Evolutionary conservation across 768 basidiomycete species (phyloP).

Genomic region (Ephemerocybe angulata): DNA sequence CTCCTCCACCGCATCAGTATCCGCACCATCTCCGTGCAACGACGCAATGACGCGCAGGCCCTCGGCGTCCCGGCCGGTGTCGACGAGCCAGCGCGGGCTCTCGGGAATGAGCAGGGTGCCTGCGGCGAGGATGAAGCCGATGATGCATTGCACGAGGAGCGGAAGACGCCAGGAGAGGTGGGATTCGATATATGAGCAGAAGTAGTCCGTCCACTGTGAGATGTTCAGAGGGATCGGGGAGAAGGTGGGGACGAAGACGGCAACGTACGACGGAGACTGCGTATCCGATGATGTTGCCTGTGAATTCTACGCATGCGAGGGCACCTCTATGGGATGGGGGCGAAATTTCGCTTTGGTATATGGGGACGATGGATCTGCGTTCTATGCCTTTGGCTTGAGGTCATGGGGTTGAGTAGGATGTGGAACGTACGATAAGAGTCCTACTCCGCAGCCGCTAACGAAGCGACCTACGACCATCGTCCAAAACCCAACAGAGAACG

Average conservation of each 20-base stretch:
- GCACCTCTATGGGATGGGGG: slow-evolving; percentile 84
- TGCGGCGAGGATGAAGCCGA: slow-evolving; percentile 70
- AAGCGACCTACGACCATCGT: slow-evolving; percentile 73
- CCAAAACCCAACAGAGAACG: slow-evolving; percentile 63
- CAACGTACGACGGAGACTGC: slow-evolving; percentile 62
- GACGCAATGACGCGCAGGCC: slow-evolving; percentile 82
- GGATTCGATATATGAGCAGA: slow-evolving; percentile 78
- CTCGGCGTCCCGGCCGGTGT: slow-evolving; percentile 73
- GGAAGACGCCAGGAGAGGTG: slow-evolving; percentile 84
- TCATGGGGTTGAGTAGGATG: neutral
- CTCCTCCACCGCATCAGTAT: slow-evolving; percentile 55
- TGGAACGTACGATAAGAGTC: slow-evolving; percentile 62
- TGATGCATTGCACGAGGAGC: slow-evolving; percentile 76
- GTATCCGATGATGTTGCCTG: slow-evolving; percentile 83
- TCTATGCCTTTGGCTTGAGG: neutral
- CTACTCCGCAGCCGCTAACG: slow-evolving; percentile 75
- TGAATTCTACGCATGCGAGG: slow-evolving; percentile 89
- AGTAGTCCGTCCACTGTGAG: slow-evolving; percentile 95
- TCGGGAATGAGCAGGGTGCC: slow-evolving; percentile 83
- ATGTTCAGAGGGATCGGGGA: neutral
- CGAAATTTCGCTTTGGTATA: slow-evolving; percentile 89
- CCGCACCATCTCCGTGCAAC: slow-evolving; percentile 74
- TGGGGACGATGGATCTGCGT: slow-evolving; percentile 76
- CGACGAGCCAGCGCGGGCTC: slow-evolving; percentile 84
- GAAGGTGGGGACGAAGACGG: neutral